A percentile compares a stretch with the other conserved stretches of the same genome.
Evolutionary conservation across 2,329 filamentous ascomycete species (phyloP).

Genomic region (Paecilomyces sp.): DNA sequence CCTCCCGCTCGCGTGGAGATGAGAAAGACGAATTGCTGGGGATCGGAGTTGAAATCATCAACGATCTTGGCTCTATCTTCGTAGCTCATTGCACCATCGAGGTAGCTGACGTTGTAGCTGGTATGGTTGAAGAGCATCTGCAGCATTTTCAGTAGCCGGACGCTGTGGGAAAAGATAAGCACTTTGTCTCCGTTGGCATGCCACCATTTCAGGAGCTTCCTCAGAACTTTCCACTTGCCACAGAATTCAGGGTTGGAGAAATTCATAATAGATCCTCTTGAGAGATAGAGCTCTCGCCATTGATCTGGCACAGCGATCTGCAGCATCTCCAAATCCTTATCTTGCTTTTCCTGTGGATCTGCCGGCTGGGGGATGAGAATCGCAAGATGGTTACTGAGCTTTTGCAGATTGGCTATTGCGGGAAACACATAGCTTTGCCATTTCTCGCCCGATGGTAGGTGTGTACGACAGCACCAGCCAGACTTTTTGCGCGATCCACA

Average conservation of each 20-base stretch:
- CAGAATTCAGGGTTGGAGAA: conserved; percentile 86
- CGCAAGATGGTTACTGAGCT: conserved; percentile 87
- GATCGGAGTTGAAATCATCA: conserved; percentile 84
- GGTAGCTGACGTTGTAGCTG: conserved; percentile 81
- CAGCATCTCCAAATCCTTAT: conserved; percentile 68
- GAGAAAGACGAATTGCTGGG: conserved; percentile 84
- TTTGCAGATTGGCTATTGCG: conserved; percentile 72
- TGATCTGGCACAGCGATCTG: conserved; percentile 65
- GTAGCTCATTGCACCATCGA: conserved; percentile 78
- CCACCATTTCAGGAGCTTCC: conserved; percentile 84
- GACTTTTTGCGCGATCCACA: conserved; percentile 63
- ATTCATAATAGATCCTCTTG: conserved; percentile 70
- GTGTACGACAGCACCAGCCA: conserved; percentile 72
- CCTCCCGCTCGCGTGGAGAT: conserved; percentile 93
- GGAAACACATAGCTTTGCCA: conserved; percentile 83
- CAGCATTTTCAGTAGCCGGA: conserved; percentile 75
- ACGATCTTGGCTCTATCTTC: conserved; percentile 77
- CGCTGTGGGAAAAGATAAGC: conserved; percentile 88
- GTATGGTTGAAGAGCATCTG: conserved; percentile 81
- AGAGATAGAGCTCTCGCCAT: conserved; percentile 67
- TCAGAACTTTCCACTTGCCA: conserved; percentile 92
- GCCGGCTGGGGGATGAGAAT: conserved; percentile 65
- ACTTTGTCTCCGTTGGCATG: conserved; percentile 87
- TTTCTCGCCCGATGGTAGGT: conserved; percentile 53
- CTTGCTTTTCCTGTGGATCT: conserved; percentile 64